Evolutionary conservation across 2,329 filamentous ascomycete genomes (phyloP), one percentile per base, ranked within the genome.

Genomic region (Arthrobotrys sphaeroides): DNA sequence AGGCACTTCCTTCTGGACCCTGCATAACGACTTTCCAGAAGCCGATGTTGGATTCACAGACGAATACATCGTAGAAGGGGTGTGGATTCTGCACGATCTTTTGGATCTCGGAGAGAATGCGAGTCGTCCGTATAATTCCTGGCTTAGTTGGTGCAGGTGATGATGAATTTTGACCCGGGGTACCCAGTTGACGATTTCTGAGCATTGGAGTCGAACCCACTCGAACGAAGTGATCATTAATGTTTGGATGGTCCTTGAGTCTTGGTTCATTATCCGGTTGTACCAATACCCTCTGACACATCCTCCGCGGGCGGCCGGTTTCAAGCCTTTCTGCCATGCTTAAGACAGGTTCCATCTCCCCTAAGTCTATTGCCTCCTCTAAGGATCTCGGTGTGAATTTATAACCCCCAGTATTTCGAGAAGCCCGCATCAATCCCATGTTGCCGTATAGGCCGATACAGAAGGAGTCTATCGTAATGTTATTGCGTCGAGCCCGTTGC

Each of bases 11-110:
- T 79, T 12, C 78, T 73, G 5, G 82, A 80, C 81, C 83, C 53
- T 80, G 69, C 78, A 84, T 82, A 6, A 83, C 81, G 5, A 84
- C 77, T 72, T 84, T 84, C 82, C 81, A 83, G 78, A 84, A 83
- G 1, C 77, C 79, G 70, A 84, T 81, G 66, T 84, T 82, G 24
- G 77, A 75, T 64, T 83, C 82, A 20, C 79, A 82, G 24, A 84
- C 80, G 69, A 83, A 84, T 33, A 84, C 76, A 51, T 84, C 83
- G 57, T 82, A 83, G 22, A 78, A 78, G 3, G 80, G 80, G 55
- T 83, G 80, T 2, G 74, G 69, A 20, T 79, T 78, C 1, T 74
- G 73, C 5, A 78, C 78, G 12, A 82, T 81, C 26, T 80, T 79
- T n/a, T 79, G 78, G 55, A 84, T 81, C 65, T 84, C 62, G 5